Percentiles rank a stretch among this genome's conserved stretches.
These are phyloP conservation scores for Plantago rigida DNA, from an alignment of 305 asterid species.

Conservation along the genomic window DNA sequence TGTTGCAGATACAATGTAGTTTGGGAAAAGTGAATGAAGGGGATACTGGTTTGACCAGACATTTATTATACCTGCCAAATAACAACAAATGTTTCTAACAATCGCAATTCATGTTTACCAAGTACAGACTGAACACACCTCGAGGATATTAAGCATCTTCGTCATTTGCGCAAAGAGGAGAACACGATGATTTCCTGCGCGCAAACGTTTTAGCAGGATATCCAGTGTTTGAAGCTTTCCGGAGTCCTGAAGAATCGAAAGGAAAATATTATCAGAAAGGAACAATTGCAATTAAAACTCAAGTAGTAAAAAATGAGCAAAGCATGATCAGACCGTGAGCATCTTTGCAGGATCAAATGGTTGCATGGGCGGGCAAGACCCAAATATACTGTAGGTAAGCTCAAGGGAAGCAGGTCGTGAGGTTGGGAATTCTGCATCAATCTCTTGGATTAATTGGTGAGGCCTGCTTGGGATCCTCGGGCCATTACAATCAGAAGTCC, in stretches of 20 bases:
- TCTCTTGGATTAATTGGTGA: conserved; percentile 82
- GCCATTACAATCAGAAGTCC: conserved; percentile 88
- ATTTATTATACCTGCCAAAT: no score
- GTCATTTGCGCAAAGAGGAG: conserved; percentile 98
- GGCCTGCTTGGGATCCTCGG: conserved; percentile 62
- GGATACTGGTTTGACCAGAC: no score
- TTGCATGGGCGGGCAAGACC: conserved; percentile 96
- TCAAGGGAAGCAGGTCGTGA: conserved; percentile 84
- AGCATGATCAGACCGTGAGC: conserved; percentile 59
- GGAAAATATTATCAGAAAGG: conserved; percentile 16
- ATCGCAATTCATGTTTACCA: conserved; percentile 5
- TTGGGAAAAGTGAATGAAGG: no score
- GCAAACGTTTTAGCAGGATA: conserved; percentile 75
- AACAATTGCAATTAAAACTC: conserved; percentile 14
- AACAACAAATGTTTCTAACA: no score
- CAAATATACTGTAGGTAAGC: conserved; percentile 76
- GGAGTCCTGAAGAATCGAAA: conserved; percentile 59
- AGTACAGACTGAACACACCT: conserved; percentile 42
- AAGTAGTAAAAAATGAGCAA: conserved; percentile 17
- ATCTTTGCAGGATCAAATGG: conserved; percentile 97
- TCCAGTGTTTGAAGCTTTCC: conserved; percentile 97
- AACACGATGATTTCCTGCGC: conserved; percentile 77
- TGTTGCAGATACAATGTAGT: no score
- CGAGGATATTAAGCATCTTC: conserved; percentile 83
- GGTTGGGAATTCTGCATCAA: conserved; percentile 71